Evolutionary conservation across 2,329 filamentous ascomycete species (phyloP).

Genomic region (Ophiostoma triangulosporum): DNA sequence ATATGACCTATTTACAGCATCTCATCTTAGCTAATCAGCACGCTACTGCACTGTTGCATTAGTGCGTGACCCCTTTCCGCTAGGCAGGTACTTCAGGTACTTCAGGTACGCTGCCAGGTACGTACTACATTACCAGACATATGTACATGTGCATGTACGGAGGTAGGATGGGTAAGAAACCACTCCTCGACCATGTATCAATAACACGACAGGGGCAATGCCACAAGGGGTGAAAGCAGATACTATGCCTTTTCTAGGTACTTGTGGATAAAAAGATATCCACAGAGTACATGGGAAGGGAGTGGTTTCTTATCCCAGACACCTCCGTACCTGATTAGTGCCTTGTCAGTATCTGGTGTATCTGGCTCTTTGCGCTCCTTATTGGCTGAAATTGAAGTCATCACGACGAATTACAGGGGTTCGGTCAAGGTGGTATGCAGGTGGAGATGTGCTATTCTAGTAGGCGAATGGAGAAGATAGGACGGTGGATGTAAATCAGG

Average conservation of each 20-base stretch:
- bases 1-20: no score
- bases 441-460: background rate
- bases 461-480: background rate
- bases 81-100: background rate
- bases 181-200: no score
- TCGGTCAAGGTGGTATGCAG: background rate
- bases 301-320: no score
- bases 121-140: background rate
- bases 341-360: background rate
- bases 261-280: no score
- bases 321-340: background rate
- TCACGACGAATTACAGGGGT: background rate
- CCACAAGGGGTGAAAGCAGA: no score
- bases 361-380: background rate
- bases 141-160: background rate
- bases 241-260: no score
- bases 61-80: background rate
- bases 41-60: slow-evolving; percentile 1
- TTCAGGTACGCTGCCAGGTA: background rate
- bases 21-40: background rate
- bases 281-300: no score
- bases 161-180: no score
- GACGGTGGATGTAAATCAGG: background rate
- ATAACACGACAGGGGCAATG: no score
- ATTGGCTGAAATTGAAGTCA: background rate